Evolutionary conservation across 345 rosid genomes (phyloP).

Genomic region (Hibiscus tridactylites): DNA sequence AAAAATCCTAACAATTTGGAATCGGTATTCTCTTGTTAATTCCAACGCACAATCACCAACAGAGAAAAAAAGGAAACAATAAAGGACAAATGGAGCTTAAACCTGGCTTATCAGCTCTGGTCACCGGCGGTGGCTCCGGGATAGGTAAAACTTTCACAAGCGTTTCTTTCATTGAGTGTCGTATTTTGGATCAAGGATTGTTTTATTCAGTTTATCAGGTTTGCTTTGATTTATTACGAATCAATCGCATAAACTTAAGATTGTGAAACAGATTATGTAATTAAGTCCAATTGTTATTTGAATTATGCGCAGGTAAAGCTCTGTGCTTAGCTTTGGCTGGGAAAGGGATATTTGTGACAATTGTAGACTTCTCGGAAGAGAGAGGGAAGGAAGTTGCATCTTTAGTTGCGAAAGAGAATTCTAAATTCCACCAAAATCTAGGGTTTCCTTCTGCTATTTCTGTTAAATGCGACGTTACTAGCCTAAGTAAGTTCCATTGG

Average conservation of each 20-base stretch:
- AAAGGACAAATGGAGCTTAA: slow-evolving; percentile 56
- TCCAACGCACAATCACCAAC: neutral
- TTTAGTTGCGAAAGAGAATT: slow-evolving; percentile 42
- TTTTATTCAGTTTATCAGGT: neutral
- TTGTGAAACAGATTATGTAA: neutral
- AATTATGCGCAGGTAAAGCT: slow-evolving; percentile 59
- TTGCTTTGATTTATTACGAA: neutral
- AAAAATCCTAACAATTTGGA: neutral
- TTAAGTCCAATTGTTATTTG: slow-evolving; percentile 1
- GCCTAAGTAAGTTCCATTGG: slow-evolving; percentile 33
- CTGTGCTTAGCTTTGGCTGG: slow-evolving; percentile 68
- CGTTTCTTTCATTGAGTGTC: neutral
- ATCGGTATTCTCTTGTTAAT: neutral
- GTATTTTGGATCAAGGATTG: neutral
- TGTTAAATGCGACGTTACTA: slow-evolving; percentile 67
- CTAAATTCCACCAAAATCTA: slow-evolving; percentile 50
- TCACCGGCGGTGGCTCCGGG: slow-evolving; percentile 92
- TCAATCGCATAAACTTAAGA: neutral
- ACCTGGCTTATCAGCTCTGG: slow-evolving; percentile 80
- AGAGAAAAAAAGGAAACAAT: neutral
- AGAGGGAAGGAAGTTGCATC: slow-evolving; percentile 56
- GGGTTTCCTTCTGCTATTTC: slow-evolving; percentile 57
- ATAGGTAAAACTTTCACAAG: slow-evolving; percentile 40
- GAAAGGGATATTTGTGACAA: slow-evolving; percentile 72
- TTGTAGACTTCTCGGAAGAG: slow-evolving; percentile 72